A percentile compares a stretch with the other conserved stretches of the same genome.
Evolutionary conservation across 306 rosid genomes (phyloP).

Genomic region (Fagus crenata): DNA sequence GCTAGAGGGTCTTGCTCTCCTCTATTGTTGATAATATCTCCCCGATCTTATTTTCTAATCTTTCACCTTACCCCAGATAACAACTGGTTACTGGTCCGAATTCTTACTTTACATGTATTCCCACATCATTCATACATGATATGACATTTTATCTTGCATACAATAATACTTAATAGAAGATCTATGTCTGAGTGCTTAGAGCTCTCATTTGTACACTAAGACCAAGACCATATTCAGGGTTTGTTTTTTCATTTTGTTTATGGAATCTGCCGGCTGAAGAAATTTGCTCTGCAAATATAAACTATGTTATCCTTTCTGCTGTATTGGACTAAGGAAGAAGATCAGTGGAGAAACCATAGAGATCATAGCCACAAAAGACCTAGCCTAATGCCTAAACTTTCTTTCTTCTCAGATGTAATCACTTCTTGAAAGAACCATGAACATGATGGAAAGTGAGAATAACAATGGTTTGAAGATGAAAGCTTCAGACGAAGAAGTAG

Average conservation of each 20-base stretch:
- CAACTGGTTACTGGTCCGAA: background rate
- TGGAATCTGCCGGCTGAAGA: background rate
- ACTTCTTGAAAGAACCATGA: background rate
- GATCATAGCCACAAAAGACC: background rate
- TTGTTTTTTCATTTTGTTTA: background rate
- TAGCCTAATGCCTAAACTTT: background rate
- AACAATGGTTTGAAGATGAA: background rate
- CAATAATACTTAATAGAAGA: background rate
- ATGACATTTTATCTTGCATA: background rate
- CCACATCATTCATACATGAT: background rate
- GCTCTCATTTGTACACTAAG: background rate
- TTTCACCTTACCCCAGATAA: slow-evolving; percentile 7
- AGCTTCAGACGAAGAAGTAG: background rate
- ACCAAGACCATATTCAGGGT: background rate
- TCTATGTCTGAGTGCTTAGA: background rate
- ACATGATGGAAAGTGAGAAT: background rate
- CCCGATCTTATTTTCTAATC: background rate
- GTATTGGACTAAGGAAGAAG: background rate
- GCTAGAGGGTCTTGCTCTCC: background rate
- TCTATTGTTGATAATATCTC: background rate
- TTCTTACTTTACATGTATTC: background rate
- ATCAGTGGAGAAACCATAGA: background rate
- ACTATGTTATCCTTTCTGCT: background rate
- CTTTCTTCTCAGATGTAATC: background rate
- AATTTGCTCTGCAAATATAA: background rate